Evolutionary conservation across 306 rosid genomes (phyloP).

Genomic region (Trifolium fragiferum): DNA sequence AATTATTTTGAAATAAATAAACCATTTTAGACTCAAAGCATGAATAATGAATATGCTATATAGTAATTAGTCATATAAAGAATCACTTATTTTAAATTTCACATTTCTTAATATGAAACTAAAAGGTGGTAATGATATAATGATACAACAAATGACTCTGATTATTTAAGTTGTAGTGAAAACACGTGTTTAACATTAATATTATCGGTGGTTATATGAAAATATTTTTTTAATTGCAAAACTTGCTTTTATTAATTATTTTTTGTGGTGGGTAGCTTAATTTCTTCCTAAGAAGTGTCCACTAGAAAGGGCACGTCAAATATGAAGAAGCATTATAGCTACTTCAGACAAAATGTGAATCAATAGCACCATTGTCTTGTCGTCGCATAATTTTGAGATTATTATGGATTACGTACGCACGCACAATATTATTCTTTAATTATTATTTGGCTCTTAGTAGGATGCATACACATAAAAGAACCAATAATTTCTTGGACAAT

Average conservation of each 20-base stretch:
- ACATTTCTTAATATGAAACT: neutral
- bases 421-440: constrained; percentile 21
- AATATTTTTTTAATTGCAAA: neutral
- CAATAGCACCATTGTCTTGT: constrained; percentile 33
- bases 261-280: constrained; percentile 32
- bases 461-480: neutral
- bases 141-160: neutral
- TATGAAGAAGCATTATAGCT: neutral
- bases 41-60: neutral
- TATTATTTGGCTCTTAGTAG: neutral
- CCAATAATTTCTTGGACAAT: neutral
- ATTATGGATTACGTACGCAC: constrained; percentile 16
- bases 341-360: constrained; percentile 1
- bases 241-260: neutral
- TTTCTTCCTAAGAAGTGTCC: constrained; percentile 40
- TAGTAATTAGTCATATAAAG: no score
- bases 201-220: constrained; percentile 29
- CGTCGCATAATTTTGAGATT: constrained; percentile 34
- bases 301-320: constrained; percentile 40
- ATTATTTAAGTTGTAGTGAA: neutral
- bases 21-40: neutral
- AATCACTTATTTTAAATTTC: neutral
- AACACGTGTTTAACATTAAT: constrained; percentile 17
- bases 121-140: neutral
- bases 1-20: neutral